Evolutionary conservation across 805 yeast species (phyloP), one percentile per base, ranked within the genome.

Genomic region (Ogataea henricii): DNA sequence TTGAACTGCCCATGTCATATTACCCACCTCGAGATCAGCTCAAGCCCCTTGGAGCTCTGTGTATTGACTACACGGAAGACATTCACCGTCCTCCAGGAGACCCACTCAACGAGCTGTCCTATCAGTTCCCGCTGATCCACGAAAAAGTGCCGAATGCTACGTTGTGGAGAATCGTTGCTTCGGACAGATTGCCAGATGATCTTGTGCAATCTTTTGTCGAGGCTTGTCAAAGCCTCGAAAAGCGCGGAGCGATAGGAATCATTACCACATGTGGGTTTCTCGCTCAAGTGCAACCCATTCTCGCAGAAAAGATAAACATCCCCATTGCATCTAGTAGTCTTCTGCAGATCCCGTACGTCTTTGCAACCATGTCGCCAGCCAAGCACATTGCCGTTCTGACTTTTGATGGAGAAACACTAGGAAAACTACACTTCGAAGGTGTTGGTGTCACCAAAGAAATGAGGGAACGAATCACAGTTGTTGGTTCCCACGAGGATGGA

Each of bases 41-140:
- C n/a, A 37, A 25, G 14, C 40, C 40, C 9, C 30, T 37, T 2
- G 40, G 40, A 4, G 40, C 40, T 14, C 30, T 37, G 6, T 37
- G 40, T 21, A 37, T 37, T 16, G 40, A 37, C 21, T 37, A 37
- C 40, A 37, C 40, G 9, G 40, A 37, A 17, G 40, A 37, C 13
- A 37, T 37, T 26, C 40, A 37, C 20, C 40, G 40, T 6, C 40
- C 40, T 7, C 40, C 40, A 37, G 40, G 40, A 22, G 40, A 37
- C 29, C 40, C 40, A 2, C 14, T 37, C 16, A 37, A 37, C 30
- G 40, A 37, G 9, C 32, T 37, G n/a, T 37, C 40, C 12, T 37
- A 37, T 32, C 17, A 37, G 16, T 37, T 37, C 10, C 40, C 40
- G 3, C 29, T 37, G 30, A 23, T 37, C 20, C 40, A 37, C 27